phyloP scores from a whole-genome alignment of 2,329 filamentous ascomycete species.

The Apiospora pterosperma region DNA sequence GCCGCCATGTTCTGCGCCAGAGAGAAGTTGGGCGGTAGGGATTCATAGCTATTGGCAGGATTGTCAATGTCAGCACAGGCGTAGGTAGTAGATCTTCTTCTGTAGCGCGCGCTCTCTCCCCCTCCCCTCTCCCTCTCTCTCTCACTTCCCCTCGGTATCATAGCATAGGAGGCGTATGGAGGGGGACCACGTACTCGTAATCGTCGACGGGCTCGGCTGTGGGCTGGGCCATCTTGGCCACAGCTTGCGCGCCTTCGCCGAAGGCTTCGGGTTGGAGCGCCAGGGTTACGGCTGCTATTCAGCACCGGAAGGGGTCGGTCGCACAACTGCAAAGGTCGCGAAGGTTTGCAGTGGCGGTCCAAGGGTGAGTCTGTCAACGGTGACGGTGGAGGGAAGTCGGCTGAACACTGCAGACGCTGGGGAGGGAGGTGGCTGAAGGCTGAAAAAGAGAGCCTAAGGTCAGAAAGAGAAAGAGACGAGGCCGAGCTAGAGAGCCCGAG shows the following conservation, averaged over 20 bases:
- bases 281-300: slow-evolving; percentile 49
- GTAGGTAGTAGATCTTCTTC: neutral
- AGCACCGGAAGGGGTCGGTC: neutral
- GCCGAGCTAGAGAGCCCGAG: neutral
- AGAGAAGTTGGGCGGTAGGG: slow-evolving; percentile 90
- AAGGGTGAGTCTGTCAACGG: neutral
- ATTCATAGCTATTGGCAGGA: slow-evolving; percentile 67
- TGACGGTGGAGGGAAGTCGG: neutral
- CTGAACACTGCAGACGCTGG: neutral
- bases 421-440: neutral
- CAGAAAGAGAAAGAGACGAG: neutral
- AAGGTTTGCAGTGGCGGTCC: slow-evolving; percentile 1
- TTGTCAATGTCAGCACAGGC: slow-evolving; percentile 12
- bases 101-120: neutral
- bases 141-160: no score
- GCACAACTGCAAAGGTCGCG: slow-evolving; percentile 8
- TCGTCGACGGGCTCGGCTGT: slow-evolving; percentile 61
- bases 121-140: no score
- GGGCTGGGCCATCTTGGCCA: slow-evolving; percentile 68
- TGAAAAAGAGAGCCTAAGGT: neutral
- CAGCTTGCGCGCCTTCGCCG: slow-evolving; percentile 63
- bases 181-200: slow-evolving; percentile 54
- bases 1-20: slow-evolving; percentile 92
- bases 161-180: no score
- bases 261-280: slow-evolving; percentile 58